A percentile compares a stretch with the other conserved stretches of the same genome.
Conservation (phyloP, 768 basidiomycete species). For the Melanogaster broomeanus region DNA sequence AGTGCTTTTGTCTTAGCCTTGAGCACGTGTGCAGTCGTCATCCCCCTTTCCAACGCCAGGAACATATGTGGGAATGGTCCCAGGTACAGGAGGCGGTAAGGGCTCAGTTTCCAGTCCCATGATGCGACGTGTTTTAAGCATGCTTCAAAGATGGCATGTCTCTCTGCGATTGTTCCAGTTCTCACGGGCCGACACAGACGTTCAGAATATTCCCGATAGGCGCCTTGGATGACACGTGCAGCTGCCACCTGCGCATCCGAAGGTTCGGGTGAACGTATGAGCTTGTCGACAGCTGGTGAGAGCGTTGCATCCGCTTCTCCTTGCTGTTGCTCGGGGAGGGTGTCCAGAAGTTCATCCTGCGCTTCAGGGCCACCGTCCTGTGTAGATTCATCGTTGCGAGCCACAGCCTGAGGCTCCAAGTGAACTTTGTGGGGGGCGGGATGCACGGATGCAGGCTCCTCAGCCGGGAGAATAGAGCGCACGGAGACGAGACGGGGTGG, state of each 20-base stretch:
- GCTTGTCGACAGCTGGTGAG: too few relatives aligned
- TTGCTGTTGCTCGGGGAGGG: too few relatives aligned
- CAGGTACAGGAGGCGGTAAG: constrained; percentile 40
- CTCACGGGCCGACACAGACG: constrained; percentile 8
- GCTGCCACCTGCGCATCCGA: too few relatives aligned
- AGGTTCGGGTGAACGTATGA: too few relatives aligned
- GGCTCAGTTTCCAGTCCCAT: constrained; percentile 27
- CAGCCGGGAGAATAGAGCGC: constrained; percentile 13
- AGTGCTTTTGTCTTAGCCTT: constrained; percentile 36
- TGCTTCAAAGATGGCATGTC: constrained; percentile 23
- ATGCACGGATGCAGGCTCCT: constrained; percentile 17
- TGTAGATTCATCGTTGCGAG: constrained; percentile 17
- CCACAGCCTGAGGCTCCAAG: background rate
- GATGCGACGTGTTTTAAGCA: constrained; percentile 29
- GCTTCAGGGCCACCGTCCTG: too few relatives aligned
- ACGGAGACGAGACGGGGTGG: constrained; percentile 12
- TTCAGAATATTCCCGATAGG: constrained; percentile 10
- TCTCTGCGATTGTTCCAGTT: constrained; percentile 20
- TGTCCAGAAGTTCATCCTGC: too few relatives aligned
- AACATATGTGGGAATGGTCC: constrained; percentile 42
- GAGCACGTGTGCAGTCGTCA: constrained; percentile 19
- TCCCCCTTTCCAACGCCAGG: constrained; percentile 37
- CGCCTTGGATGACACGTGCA: background rate
- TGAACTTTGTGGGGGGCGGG: constrained; percentile 1
- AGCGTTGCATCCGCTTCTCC: too few relatives aligned